phyloP scores from a whole-genome alignment of 441 rosid genomes.

The Pelargonium citronellum region DNA sequence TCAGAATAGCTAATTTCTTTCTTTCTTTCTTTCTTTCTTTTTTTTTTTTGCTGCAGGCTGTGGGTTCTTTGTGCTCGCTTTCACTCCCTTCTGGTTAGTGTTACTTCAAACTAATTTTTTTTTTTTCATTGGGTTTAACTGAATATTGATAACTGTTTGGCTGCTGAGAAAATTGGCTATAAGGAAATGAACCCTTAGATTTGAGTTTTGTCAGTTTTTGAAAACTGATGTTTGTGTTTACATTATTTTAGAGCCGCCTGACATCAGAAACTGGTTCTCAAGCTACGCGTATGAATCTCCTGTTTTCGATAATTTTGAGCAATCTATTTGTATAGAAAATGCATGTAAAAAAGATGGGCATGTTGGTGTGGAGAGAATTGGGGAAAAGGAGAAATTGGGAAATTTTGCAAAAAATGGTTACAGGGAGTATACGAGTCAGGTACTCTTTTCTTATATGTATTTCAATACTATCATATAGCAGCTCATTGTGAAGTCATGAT shows the following conservation, averaged over 20 bases:
- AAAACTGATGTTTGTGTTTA: neutral
- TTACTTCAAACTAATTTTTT: conserved; percentile 7
- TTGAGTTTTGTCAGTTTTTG: conserved; percentile 8
- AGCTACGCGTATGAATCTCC: conserved; percentile 62
- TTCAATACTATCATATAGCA: neutral
- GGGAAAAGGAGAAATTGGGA: neutral
- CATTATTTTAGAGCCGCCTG: conserved; percentile 56
- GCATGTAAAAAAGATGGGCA: conserved; percentile 16
- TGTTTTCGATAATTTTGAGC: conserved; percentile 30
- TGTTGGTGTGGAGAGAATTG: too few species aligned
- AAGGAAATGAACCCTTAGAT: too few species aligned
- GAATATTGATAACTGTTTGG: neutral
- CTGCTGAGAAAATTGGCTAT: neutral
- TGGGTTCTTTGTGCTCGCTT: conserved; percentile 27
- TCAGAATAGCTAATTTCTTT: neutral
- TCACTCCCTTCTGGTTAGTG: conserved; percentile 43
- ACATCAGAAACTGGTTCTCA: conserved; percentile 53
- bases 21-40: too few species aligned
- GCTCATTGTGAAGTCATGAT: neutral
- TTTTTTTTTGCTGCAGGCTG: conserved; percentile 27
- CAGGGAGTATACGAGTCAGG: neutral
- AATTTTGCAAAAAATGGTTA: neutral
- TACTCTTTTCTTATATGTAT: neutral
- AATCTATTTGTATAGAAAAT: conserved; percentile 20
- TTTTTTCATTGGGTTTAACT: neutral